Base-by-base conservation (phyloP, 805 yeast genomes). In the Ogataea kodamae region DNA sequence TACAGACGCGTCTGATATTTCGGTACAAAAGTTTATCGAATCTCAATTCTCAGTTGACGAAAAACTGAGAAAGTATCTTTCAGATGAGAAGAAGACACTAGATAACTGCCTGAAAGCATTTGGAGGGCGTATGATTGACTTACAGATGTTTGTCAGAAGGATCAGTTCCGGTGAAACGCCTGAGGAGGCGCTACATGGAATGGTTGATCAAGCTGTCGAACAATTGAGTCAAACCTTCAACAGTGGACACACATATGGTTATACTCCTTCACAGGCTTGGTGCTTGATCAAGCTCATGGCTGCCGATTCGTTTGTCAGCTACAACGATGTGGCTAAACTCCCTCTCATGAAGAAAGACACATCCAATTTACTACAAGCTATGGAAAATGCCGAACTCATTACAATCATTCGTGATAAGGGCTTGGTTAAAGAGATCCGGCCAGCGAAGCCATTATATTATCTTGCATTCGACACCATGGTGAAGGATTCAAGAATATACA, bases 91-190 rank as follows among this genome's bases (percentile, higher is more conserved):
- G 11, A 31, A 28, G 10, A 68, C 67, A 7, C 65, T 88, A 15
- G 79, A 75, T 15, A 59, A 62, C 5, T 71, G 79, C 19, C 61
- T 89, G 20, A 75, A 65, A 17, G 94, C 95, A 9, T 61, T 92
- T 17, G 98, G 98, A 13, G 98, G 98, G 24, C 76, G 98, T 43
- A 83, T 90, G 89, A 68, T 88, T 27, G 98, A 92, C 57, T 67
- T 92, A 32, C 96, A 92, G 59, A 81, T 90, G 18, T 88, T 86
- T 60, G 82, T 82, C 2, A 74, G 97, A 54, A 81, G 97, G 32
- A 74, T 92, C 11, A 78, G 78, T 48, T 77, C 90, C 1, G 98
- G 98, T 5, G 98, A 92, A 54, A 55, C 74, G 6, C 94, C 96
- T 2, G 49, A 62, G 7, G 81, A 72, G 32, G 97, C 97, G 0